Conservation (phyloP, 257 asterid species). For the Capsicum pubescens region DNA sequence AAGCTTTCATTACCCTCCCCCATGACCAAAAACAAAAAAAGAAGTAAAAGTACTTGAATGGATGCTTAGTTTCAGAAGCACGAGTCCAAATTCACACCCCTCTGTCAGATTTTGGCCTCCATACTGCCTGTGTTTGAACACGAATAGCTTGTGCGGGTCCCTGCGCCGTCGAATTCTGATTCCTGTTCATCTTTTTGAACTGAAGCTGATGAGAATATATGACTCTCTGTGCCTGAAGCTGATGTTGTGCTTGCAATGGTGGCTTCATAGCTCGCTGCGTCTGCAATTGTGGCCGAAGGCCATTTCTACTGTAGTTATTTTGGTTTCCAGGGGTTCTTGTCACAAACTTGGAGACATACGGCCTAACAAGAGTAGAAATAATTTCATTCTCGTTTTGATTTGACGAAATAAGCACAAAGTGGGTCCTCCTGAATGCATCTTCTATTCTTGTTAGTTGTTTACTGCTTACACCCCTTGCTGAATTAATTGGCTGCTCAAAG, state of each 20-base stretch:
- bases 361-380: conserved; percentile 56
- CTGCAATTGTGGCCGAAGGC: conserved; percentile 36
- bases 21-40: background rate
- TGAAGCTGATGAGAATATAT: conserved; percentile 26
- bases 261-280: conserved; percentile 22
- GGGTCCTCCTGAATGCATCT: conserved; percentile 59
- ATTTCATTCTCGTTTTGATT: conserved; percentile 45
- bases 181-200: background rate
- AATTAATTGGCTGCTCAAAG: conserved; percentile 85
- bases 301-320: conserved; percentile 41
- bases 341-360: conserved; percentile 46
- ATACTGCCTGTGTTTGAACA: conserved; percentile 46
- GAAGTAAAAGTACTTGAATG: background rate
- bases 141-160: conserved; percentile 24
- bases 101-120: conserved; percentile 56
- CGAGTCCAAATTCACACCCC: background rate
- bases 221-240: background rate
- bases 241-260: conserved; percentile 33
- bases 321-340: conserved; percentile 44
- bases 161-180: conserved; percentile 11
- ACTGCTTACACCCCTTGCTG: conserved; percentile 73
- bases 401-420: conserved; percentile 47
- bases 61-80: conserved; percentile 27
- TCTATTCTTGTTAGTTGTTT: conserved; percentile 59
- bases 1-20: conserved; percentile 1